Conservation (phyloP, 2,329 filamentous ascomycete genomes). For the Chaetomiaceae sp. region DNA sequence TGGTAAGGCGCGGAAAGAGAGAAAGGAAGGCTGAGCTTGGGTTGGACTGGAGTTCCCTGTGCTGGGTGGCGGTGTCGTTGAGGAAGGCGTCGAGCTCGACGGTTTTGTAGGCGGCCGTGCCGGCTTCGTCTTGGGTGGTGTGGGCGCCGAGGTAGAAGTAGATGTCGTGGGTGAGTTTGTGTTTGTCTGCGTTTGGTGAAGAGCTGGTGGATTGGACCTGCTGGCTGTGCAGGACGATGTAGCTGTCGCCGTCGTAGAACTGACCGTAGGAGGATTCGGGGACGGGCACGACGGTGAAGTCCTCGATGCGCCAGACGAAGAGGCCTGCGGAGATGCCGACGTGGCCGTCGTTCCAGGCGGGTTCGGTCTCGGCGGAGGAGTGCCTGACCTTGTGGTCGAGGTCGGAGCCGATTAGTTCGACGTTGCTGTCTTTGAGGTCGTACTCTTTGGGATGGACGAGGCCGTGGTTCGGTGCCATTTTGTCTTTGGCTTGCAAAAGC, state of each 20-base stretch:
- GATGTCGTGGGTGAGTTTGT: not conserved
- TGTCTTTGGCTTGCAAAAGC: too few relatives aligned
- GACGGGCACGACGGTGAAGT: slow-evolving; percentile 3
- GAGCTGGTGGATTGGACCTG: not conserved
- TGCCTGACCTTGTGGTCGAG: slow-evolving; percentile 5
- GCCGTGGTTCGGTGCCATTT: slow-evolving; percentile 7
- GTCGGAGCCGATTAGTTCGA: slow-evolving; percentile 4
- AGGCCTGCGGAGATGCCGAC: not conserved
- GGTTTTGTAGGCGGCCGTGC: slow-evolving; percentile 9
- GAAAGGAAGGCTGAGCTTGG: not conserved
- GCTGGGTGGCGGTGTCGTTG: slow-evolving; percentile 3
- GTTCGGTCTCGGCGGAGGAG: slow-evolving; percentile 4
- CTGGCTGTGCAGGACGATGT: slow-evolving; percentile 4
- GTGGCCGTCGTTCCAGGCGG: slow-evolving; percentile 5
- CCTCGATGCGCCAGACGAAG: slow-evolving; percentile 11
- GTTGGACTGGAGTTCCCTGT: not conserved
- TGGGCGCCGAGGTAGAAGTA: slow-evolving; percentile 8
- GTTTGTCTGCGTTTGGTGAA: not conserved
- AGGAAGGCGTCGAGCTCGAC: slow-evolving; percentile 10
- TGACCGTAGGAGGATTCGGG: not conserved
- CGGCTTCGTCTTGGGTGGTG: slow-evolving; percentile 7
- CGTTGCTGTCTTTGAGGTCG: slow-evolving; percentile 10
- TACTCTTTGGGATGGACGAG: slow-evolving; percentile 10
- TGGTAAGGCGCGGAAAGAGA: slow-evolving; percentile 6
- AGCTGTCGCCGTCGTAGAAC: slow-evolving; percentile 10